Percentiles rank a stretch among this genome's conserved stretches.
Evolutionary conservation across 2,329 filamentous ascomycete genomes (phyloP).

Genomic region (Beauveria varroae): DNA sequence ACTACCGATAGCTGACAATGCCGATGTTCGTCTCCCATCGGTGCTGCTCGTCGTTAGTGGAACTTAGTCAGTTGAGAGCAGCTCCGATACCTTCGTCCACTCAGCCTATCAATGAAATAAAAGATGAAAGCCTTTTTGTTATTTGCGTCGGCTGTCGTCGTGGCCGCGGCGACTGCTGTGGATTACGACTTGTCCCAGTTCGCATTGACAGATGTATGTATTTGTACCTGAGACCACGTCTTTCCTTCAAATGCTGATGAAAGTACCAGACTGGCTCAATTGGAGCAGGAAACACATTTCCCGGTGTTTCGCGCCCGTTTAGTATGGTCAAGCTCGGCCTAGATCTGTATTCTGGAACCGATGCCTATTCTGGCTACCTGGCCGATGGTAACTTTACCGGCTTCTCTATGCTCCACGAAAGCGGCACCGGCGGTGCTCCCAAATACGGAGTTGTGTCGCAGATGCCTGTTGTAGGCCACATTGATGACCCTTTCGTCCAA

Average conservation of each 20-base stretch:
- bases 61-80: not conserved
- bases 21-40: not conserved
- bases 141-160: not conserved
- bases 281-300: constrained; percentile 42
- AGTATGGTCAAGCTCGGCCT: constrained; percentile 44
- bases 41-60: not conserved
- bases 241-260: not conserved
- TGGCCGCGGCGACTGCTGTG: not conserved
- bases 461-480: constrained; percentile 43
- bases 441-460: constrained; percentile 62
- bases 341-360: constrained; percentile 39
- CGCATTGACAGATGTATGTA: not conserved
- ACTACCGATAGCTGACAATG: not conserved
- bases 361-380: constrained; percentile 47
- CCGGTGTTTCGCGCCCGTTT: constrained; percentile 39
- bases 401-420: constrained; percentile 59
- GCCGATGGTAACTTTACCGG: constrained; percentile 46
- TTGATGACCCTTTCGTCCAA: constrained; percentile 47
- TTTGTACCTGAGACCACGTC: not conserved
- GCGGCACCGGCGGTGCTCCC: constrained; percentile 59
- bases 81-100: not conserved
- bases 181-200: not conserved
- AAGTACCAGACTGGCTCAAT: constrained; percentile 33
- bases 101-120: not conserved
- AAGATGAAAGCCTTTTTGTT: not conserved